A percentile compares a stretch with the other conserved stretches of the same genome.
Conservation (phyloP, 164 flowering plant genomes). For the Pachysandra terminalis region DNA sequence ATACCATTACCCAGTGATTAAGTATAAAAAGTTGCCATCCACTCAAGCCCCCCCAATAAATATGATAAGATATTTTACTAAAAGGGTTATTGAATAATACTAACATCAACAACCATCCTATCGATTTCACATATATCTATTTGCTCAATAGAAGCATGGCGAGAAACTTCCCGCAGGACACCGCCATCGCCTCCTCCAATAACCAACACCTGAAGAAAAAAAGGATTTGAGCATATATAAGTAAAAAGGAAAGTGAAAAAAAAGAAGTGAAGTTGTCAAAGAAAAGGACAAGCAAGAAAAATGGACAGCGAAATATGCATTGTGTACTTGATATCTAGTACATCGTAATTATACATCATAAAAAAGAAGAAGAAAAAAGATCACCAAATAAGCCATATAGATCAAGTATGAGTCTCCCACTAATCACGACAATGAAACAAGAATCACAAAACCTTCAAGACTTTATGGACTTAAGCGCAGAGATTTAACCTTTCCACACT, state of each 20-base stretch:
- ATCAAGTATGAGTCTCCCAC: no score
- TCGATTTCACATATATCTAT: conserved; percentile 98
- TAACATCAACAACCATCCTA: conserved; percentile 92
- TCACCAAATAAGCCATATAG: no score
- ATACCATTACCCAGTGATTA: no score
- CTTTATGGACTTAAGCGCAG: no score
- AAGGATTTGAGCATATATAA: neutral
- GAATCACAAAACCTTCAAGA: no score
- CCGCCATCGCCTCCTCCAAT: conserved; percentile 99
- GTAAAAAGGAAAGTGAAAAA: neutral
- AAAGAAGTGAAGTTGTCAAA: neutral
- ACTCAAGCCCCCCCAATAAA: neutral
- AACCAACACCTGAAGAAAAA: conserved; percentile 74
- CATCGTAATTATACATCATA: no score
- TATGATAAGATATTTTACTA: neutral
- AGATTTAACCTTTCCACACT: no score
- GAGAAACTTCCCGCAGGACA: conserved; percentile 89
- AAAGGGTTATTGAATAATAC: conserved; percentile 19
- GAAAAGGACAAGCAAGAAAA: no score
- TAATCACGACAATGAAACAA: no score
- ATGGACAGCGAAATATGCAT: no score
- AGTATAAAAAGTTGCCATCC: neutral
- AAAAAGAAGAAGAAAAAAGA: no score
- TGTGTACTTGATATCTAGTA: no score
- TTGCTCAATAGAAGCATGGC: conserved; percentile 86